Base-by-base conservation (phyloP, 2,329 filamentous ascomycete species). In the Penicillium sp. region DNA sequence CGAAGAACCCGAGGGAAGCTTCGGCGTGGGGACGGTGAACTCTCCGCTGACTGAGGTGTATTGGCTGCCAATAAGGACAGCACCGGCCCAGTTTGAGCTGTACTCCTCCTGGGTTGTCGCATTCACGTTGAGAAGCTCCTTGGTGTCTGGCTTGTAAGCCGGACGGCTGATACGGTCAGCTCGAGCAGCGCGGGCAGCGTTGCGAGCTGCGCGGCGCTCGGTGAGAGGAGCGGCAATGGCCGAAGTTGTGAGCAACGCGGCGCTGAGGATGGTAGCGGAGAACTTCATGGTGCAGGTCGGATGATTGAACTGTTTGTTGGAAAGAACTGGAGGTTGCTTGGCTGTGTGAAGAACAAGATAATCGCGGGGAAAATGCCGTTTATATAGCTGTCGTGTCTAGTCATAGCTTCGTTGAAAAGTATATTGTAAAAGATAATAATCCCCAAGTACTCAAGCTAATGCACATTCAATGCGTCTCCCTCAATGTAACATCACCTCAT, bases 71-170 rank as follows among this genome's bases (percentile, higher is more conserved):
- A 78, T 77, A 44, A 84, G 75, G n/a, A 84, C 80, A 6, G 82
- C 82, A 38, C 83, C 83, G 7, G 82, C 80, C 83, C 83, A 85
- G 75, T 85, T 85, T 62, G 70, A 73, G 50, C 71, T 77, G 74
- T 84, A 83, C 27, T 77, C 62, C 19, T 77, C 78, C 27, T 82
- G 67, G 4, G 59, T 55, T 49, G 73, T 73, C 21, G 71, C 78
- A 63, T 75, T 76, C 48, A 62, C 49, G 10, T 65, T 62, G 17
- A 60, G 47, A 17, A 59, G 62, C 44, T 71, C 69, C 36, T 72
- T 55, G 45, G 61, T 65, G 45, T 63, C 60, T 15, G 66, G 55
- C 48, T 67, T 66, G 55, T 66, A 71, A 57, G 65, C 73, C 55
- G 65, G 71, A 62, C 62, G 70, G 62, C 62, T 73, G 56, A 61